phyloP scores from a whole-genome alignment of 768 basidiomycete species.

The Lenzites betulinus region DNA sequence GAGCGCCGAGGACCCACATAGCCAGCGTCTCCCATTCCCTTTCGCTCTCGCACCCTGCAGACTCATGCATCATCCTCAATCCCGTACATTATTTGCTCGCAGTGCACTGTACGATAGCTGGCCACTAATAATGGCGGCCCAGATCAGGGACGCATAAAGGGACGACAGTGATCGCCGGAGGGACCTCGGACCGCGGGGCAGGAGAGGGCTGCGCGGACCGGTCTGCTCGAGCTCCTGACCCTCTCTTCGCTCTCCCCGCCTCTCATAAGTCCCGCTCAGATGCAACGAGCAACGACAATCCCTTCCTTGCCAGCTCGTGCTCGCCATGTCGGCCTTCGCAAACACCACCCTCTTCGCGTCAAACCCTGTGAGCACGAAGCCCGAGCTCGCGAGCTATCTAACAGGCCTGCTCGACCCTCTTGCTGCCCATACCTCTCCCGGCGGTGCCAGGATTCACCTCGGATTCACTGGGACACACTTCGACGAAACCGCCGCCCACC shows the following conservation, averaged over 20 bases:
- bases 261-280: slow-evolving; percentile 2
- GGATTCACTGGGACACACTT: slow-evolving; percentile 73
- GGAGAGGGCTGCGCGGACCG: too few relatives aligned
- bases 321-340: slow-evolving; percentile 27
- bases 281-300: not conserved
- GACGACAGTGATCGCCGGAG: slow-evolving; percentile 14
- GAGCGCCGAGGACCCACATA: not conserved
- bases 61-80: not conserved
- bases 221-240: slow-evolving; percentile 25
- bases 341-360: slow-evolving; percentile 45
- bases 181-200: slow-evolving; percentile 20
- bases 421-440: slow-evolving; percentile 67
- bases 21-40: not conserved
- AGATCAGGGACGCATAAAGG: too few relatives aligned
- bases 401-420: slow-evolving; percentile 64
- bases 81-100: slow-evolving; percentile 9
- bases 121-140: too few relatives aligned
- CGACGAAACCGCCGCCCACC: slow-evolving; percentile 69
- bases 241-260: not conserved
- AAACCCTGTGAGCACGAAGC: slow-evolving; percentile 64
- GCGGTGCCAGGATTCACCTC: slow-evolving; percentile 70
- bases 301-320: not conserved
- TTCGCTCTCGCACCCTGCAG: not conserved
- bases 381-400: slow-evolving; percentile 59
- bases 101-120: too few relatives aligned